phyloP scores from a whole-genome alignment of 768 basidiomycete genomes.

The Serendipita vermifera region DNA sequence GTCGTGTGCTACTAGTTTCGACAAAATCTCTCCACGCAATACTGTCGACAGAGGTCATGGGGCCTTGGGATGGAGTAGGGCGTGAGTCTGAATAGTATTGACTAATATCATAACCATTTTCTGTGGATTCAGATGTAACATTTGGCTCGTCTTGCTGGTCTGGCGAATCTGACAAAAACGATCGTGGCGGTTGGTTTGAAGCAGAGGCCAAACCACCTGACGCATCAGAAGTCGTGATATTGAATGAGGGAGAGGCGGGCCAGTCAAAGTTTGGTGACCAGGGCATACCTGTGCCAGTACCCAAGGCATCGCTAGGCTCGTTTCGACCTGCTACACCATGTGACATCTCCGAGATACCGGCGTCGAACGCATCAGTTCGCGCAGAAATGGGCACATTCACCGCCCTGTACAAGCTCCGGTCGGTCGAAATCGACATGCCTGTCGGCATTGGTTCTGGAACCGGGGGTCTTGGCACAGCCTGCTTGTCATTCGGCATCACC shows the following conservation, averaged over 20 bases:
- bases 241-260: not conserved
- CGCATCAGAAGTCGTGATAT: no score
- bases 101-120: no score
- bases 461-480: not conserved
- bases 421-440: not conserved
- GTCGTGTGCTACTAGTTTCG: no score
- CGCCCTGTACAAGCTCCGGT: not conserved
- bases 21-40: no score
- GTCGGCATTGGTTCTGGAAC: not conserved
- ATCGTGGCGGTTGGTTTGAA: no score
- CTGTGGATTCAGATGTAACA: no score
- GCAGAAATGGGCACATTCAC: not conserved
- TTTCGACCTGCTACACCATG: not conserved
- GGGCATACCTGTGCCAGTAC: not conserved
- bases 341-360: not conserved
- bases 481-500: not conserved
- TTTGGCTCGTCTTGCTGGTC: no score
- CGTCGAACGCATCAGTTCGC: not conserved
- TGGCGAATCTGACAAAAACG: no score
- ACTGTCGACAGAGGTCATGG: no score
- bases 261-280: slow-evolving; percentile 5
- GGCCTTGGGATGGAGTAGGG: no score
- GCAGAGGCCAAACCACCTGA: no score
- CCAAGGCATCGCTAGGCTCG: not conserved
- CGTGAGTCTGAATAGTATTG: no score